Base-by-base conservation (phyloP, 768 basidiomycete genomes). In the Leucosporidium scottii region DNA sequence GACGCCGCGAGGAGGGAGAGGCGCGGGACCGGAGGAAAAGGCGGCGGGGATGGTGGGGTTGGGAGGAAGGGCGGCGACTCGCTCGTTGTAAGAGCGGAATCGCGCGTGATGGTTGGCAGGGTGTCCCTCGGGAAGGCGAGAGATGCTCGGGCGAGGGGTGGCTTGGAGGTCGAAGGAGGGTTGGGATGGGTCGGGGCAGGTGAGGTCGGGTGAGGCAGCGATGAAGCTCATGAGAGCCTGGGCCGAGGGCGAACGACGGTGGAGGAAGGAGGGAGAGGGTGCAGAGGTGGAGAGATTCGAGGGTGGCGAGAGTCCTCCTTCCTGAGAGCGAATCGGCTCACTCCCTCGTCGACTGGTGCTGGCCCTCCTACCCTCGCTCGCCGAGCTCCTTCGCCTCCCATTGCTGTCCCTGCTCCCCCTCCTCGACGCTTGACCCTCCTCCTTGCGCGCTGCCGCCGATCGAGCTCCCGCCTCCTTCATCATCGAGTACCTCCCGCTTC, bases 201-300 rank as follows among this genome's bases (percentile, higher is more conserved):
- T 50, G 18, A 69, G 61, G 15, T 63, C 25, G 8, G 64, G 68
- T 44, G 68, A 65, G 23, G 68, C 64, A 17, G 64, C 64, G 44
- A 65, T 54, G 64, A 58, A 56, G 21, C 30, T 30, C 18, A n/a
- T 55, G 0, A 64, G 44, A 18, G 54, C 39, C 23, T 44, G 51
- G 7, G 53, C 62, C 1, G 51, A 44, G 15, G 62, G 47, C 20
- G 62, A 63, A 25, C 39, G 39, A 44, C 39, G 39, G 13, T 44
- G 39, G 39, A 44, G 39, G 39, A 44, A 44, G 13, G 39, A 44
- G 39, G 39, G 39, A 44, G 39, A 44, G 39, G 39, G 13, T 44
- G 39, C 39, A 39, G 23, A 55, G 60, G 36, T 28, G 25, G 59
- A 12, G 27, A 55, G 21, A 47, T 39, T 36, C 20, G 25, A 10